Percentiles rank a stretch among this genome's conserved stretches.
These are phyloP conservation scores for Alternaria alternata DNA, from an alignment of 2,329 filamentous ascomycete genomes.

Conservation along the genomic window DNA sequence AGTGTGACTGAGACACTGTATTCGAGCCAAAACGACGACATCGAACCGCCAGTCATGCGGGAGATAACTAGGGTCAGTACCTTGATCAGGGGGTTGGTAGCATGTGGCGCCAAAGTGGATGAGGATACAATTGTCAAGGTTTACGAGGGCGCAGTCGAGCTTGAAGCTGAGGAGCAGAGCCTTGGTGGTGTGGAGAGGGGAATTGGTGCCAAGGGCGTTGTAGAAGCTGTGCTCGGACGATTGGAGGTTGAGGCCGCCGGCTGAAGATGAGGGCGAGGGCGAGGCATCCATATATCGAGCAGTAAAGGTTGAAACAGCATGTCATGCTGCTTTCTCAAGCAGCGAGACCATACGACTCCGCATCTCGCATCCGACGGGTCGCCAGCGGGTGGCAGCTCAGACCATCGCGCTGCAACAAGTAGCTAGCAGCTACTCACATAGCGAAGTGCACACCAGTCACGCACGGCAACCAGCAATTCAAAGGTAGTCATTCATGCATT, in stretches of 20 bases:
- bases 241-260: conserved; percentile 38
- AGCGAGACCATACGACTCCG: neutral
- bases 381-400: neutral
- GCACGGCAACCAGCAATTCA: neutral
- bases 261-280: conserved; percentile 13
- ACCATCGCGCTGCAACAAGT: neutral
- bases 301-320: neutral
- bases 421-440: neutral
- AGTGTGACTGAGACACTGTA: conserved; percentile 85
- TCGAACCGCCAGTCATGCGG: conserved; percentile 76
- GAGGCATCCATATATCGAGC: neutral
- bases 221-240: conserved; percentile 41
- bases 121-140: conserved; percentile 86
- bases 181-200: conserved; percentile 57
- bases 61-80: conserved; percentile 88
- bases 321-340: neutral
- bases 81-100: conserved; percentile 82
- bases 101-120: conserved; percentile 83
- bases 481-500: conserved; percentile 9
- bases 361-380: neutral
- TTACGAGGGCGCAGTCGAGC: conserved; percentile 82
- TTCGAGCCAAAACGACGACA: conserved; percentile 91
- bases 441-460: neutral
- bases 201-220: conserved; percentile 42
- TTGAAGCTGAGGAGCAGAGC: conserved; percentile 69